Conservation (phyloP, 2,329 filamentous ascomycete species). For the Alternaria panax region DNA sequence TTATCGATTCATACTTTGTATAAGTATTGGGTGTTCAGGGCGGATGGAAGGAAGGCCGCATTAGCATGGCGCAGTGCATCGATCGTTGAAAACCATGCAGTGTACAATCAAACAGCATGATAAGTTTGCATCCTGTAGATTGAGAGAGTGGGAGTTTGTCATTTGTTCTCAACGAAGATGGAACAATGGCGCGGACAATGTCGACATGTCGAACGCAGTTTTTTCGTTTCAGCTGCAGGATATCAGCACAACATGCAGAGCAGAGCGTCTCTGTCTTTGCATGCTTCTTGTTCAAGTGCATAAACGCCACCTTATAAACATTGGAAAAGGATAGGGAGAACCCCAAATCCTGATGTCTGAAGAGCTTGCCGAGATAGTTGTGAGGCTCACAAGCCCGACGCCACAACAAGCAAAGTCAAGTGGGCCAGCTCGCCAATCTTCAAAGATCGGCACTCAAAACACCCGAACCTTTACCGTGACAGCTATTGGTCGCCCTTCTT, state of each 20-base stretch:
- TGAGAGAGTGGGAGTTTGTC: neutral
- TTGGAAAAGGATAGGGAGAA: neutral
- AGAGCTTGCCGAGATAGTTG: neutral
- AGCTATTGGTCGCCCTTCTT: conserved; percentile 1
- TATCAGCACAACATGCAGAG: neutral
- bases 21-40: neutral
- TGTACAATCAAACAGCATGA: neutral
- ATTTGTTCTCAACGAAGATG: neutral
- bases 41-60: too few species aligned
- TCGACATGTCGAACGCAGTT: neutral
- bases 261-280: neutral
- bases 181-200: neutral
- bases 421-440: neutral
- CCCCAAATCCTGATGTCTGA: neutral
- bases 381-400: neutral
- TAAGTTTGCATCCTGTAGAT: neutral
- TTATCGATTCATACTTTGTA: neutral
- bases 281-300: neutral
- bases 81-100: neutral
- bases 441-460: neutral
- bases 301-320: neutral
- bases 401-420: neutral
- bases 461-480: neutral
- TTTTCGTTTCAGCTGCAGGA: neutral
- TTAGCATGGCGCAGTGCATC: neutral